Percentiles rank a stretch among this genome's conserved stretches.
These are phyloP conservation scores for Hylodesmum podocarpum DNA, from an alignment of 306 rosid species.

Conservation along the genomic window DNA sequence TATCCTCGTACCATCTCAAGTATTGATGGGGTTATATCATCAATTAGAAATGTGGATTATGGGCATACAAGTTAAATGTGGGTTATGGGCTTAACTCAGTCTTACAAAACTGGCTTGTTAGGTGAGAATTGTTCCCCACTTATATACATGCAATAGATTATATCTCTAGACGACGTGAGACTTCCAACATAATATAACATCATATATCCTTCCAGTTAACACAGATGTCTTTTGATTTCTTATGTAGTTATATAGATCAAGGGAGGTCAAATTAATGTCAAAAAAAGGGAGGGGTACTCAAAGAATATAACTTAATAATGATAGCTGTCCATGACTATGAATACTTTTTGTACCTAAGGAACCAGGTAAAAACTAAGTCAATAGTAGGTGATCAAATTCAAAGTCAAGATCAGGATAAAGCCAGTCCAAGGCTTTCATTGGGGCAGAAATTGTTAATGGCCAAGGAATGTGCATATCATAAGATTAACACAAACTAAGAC, in stretches of 20 bases:
- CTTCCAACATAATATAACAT: not conserved
- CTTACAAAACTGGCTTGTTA: too few species aligned
- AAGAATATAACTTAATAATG: not conserved
- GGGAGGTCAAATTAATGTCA: not conserved
- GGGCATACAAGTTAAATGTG: too few species aligned
- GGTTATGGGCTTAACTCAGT: too few species aligned
- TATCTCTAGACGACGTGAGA: too few species aligned
- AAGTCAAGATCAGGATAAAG: not conserved
- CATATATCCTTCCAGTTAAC: not conserved
- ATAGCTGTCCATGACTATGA: not conserved
- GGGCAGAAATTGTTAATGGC: not conserved
- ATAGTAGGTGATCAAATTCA: constrained; percentile 7
- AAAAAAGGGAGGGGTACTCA: not conserved
- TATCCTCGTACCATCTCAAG: too few species aligned
- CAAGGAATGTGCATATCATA: not conserved
- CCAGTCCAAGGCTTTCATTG: constrained; percentile 9
- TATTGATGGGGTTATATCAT: too few species aligned
- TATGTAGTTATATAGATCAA: not conserved
- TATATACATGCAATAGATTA: too few species aligned
- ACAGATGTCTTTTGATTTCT: not conserved
- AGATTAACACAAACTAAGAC: not conserved
- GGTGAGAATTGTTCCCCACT: too few species aligned
- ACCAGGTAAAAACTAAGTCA: constrained; percentile 4
- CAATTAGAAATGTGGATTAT: too few species aligned
- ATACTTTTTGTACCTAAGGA: not conserved